These are phyloP conservation scores for Fusarium compactum DNA, from an alignment of 2,329 filamentous ascomycete species.

Conservation along the genomic window DNA sequence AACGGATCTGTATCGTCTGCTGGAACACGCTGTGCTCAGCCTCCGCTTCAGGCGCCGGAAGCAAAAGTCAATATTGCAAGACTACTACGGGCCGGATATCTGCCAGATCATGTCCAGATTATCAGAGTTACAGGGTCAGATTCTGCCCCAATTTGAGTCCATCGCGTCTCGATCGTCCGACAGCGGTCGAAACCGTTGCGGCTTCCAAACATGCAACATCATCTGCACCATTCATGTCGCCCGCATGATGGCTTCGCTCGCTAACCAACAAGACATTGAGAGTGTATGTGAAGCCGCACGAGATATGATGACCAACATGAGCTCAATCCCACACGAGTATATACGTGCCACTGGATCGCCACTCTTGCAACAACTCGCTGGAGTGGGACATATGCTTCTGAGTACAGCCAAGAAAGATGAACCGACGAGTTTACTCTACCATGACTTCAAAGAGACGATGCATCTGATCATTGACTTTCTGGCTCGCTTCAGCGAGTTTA, in stretches of 20 bases:
- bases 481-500: neutral
- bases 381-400: neutral
- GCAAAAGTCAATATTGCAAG: neutral
- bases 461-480: neutral
- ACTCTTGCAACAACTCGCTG: neutral
- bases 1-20: neutral
- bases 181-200: neutral
- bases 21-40: neutral
- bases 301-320: neutral
- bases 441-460: neutral
- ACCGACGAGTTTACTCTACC: neutral
- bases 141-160: neutral
- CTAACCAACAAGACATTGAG: neutral
- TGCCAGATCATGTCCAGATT: neutral
- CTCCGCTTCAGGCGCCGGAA: neutral
- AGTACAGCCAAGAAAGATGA: neutral
- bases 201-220: constrained; percentile 1
- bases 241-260: neutral
- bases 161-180: neutral
- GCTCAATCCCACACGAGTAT: neutral
- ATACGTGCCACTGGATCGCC: constrained; percentile 1
- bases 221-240: constrained; percentile 1
- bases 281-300: neutral
- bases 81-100: neutral
- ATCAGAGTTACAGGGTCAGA: neutral